phyloP scores from a whole-genome alignment of 176 grass and related monocot species.

The Leersia perrieri region DNA sequence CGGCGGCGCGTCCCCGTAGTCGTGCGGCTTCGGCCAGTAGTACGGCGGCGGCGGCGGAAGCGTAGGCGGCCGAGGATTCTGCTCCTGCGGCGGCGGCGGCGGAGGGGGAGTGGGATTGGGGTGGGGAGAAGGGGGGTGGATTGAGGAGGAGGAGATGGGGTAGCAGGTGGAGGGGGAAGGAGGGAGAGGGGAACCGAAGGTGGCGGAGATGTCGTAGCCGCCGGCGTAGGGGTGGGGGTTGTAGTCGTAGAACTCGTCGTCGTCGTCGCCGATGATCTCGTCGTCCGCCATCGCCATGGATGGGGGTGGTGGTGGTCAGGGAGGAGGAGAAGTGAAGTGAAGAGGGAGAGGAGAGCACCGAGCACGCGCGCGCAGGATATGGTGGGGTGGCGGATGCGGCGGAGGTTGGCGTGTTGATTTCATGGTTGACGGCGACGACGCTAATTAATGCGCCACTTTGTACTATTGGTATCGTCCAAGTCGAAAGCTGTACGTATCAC shows the following conservation, averaged over 20 bases:
- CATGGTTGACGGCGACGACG: constrained; percentile 1
- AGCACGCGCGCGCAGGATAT: not conserved
- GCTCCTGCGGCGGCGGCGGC: not conserved
- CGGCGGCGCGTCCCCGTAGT: constrained; percentile 39
- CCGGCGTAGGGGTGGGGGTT: constrained; percentile 83
- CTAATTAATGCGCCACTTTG: no score
- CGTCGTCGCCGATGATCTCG: constrained; percentile 36
- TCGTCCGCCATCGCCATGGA: constrained; percentile 14
- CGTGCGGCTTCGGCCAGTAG: constrained; percentile 62
- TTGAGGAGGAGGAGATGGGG: constrained; percentile 38
- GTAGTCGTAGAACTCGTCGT: constrained; percentile 77
- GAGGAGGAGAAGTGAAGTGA: not conserved
- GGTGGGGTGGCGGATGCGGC: not conserved
- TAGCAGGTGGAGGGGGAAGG: constrained; percentile 41
- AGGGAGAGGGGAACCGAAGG: constrained; percentile 60
- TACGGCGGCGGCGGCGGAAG: constrained; percentile 38
- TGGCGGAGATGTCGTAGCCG: constrained; percentile 74
- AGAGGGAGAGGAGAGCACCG: not conserved
- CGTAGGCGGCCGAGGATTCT: not conserved
- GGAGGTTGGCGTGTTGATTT: constrained; percentile 37
- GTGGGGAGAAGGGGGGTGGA: no score
- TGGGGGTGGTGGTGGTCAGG: not conserved
- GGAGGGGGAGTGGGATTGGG: no score
- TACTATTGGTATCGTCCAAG: no score
- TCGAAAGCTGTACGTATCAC: no score